Conservation (phyloP, 768 basidiomycete genomes). For the Naganishia friedmannii region DNA sequence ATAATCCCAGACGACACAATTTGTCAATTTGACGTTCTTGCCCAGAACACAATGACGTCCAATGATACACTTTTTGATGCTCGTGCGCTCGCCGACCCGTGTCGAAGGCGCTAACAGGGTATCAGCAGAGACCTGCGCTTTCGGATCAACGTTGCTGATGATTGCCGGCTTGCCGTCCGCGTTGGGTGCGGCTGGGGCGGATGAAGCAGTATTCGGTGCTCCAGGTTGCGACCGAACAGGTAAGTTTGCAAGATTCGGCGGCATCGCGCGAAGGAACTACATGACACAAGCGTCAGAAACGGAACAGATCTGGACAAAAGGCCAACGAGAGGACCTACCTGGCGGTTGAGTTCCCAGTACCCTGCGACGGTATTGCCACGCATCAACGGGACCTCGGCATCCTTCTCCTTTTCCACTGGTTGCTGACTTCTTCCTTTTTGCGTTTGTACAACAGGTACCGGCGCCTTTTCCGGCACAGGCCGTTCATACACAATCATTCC, state of each 20-base stretch:
- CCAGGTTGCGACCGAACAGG: conserved; percentile 6
- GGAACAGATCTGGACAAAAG: too few relatives aligned
- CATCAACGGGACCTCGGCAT: conserved; percentile 48
- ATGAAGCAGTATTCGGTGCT: conserved; percentile 20
- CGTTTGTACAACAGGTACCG: background rate
- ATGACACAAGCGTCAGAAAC: too few relatives aligned
- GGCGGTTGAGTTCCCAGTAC: conserved; percentile 76
- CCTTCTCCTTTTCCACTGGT: conserved; percentile 31
- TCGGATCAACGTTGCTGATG: conserved; percentile 66
- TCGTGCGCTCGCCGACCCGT: conserved; percentile 72
- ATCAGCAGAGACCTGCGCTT: conserved; percentile 78
- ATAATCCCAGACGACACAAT: conserved; percentile 82
- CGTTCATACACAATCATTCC: conserved; percentile 41
- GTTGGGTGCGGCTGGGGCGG: conserved; percentile 58
- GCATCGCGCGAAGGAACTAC: conserved; percentile 40
- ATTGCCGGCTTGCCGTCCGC: conserved; percentile 48
- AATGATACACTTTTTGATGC: conserved; percentile 73
- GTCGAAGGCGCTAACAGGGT: conserved; percentile 79
- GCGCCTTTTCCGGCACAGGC: conserved; percentile 2
- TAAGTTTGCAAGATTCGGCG: conserved; percentile 23
- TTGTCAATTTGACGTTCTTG: conserved; percentile 74
- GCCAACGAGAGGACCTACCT: conserved; percentile 56
- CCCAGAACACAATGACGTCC: conserved; percentile 82
- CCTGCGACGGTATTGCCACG: conserved; percentile 72
- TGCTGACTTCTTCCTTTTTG: conserved; percentile 21